Conservation (phyloP, 108 stramenopile species). For the Nitzschia putrida region DNA sequence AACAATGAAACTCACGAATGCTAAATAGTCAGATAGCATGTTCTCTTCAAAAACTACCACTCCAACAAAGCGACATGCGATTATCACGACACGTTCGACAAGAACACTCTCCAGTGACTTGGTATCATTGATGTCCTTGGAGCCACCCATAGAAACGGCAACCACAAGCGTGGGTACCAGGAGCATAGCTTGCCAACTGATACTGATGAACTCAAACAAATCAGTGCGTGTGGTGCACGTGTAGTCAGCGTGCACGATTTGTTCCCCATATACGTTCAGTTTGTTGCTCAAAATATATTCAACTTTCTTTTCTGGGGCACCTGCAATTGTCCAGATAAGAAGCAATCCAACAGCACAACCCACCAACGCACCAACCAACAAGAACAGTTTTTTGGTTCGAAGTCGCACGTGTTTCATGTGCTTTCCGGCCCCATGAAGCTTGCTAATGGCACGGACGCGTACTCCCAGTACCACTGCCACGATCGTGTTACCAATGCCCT, state of each 20-base stretch:
- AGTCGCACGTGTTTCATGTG: constrained; percentile 9
- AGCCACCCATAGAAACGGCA: constrained; percentile 19
- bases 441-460: neutral
- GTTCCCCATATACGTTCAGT: constrained; percentile 6
- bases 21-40: neutral
- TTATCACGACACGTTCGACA: neutral
- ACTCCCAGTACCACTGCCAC: neutral
- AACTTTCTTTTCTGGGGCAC: neutral
- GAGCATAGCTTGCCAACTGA: constrained; percentile 15
- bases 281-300: constrained; percentile 1
- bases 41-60: neutral
- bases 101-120: constrained; percentile 6
- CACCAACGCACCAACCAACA: constrained; percentile 5
- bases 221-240: constrained; percentile 13
- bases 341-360: neutral
- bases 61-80: neutral
- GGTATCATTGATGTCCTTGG: constrained; percentile 38
- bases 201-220: constrained; percentile 5
- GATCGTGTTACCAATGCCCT: neutral
- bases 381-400: constrained; percentile 18
- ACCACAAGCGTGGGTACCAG: constrained; percentile 26
- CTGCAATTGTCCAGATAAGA: neutral
- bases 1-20: neutral
- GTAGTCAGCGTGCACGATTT: neutral
- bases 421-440: neutral